Evolutionary conservation across 2,329 filamentous ascomycete species (phyloP), one percentile per base, ranked within the genome.

Genomic region (Xylariaceae sp.): DNA sequence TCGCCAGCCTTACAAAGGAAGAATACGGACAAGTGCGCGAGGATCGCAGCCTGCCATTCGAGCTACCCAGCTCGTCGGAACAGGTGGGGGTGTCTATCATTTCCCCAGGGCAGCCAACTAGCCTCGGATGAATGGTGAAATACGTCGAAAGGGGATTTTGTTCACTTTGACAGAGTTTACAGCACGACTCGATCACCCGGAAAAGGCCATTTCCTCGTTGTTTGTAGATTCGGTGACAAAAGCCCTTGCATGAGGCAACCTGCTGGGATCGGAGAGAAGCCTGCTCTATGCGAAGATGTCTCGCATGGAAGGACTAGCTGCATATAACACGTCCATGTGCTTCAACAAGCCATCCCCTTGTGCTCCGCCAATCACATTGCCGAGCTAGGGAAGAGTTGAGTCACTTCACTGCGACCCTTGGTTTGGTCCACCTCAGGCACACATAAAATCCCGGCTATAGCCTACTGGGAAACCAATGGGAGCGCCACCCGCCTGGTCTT

Each of bases 381-480:
- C 33, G 46, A 43, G 34, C 39, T 16, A 26, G 45, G 40, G 12
- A 23, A 19, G 34, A 39, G 24, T 50, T 36, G 49, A 58, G 50
- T 58, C 54, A 61, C 54, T 39, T 55, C 26, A 55, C 26, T 28
- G 33, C 2, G 28, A 24, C 28, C 26, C 17, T 23, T 17, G 26
- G 28, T 46, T 46, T 50, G 26, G 47, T 23, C 28, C 34, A 26
- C 24, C 24, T 49, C 44, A 40, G 50, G 39, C 36, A 44, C 26
- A 41, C 46, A 34, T 28, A 40, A 26, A 43, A 45, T 11, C 58
- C 58, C 48, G 53, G 53, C 44, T 23, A 43, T 44, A 53, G 36
- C 39, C 21, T 31, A 33, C 39, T 44, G 33, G 24, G 45, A 26
- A 36, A 21, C 46, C 21, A 34, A 50, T 41, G 40, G 36, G 33